Percentiles rank a stretch among this genome's conserved stretches.
phyloP scores from a whole-genome alignment of 306 rosid species.

The Morella rubra region DNA sequence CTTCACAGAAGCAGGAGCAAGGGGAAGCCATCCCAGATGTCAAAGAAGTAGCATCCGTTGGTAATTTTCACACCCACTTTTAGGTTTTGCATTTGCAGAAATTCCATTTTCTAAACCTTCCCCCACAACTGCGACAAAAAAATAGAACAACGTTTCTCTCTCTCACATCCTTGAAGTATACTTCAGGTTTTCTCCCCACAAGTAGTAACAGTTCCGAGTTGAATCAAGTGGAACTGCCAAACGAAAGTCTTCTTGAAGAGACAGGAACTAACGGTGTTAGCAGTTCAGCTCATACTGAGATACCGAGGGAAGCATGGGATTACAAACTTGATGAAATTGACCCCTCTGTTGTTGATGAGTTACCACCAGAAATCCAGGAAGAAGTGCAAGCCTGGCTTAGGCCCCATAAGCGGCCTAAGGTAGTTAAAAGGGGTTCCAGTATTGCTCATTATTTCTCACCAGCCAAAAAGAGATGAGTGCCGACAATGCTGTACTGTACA shows the following conservation, averaged over 20 bases:
- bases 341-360: slow-evolving; percentile 66
- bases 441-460: slow-evolving; percentile 72
- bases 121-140: too few relatives aligned
- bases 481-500: slow-evolving; percentile 1
- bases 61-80: slow-evolving; percentile 32
- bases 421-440: slow-evolving; percentile 56
- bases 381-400: slow-evolving; percentile 64
- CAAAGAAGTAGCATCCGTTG: slow-evolving; percentile 29
- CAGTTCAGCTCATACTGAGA: slow-evolving; percentile 27
- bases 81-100: neutral
- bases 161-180: slow-evolving; percentile 11
- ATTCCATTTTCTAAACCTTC: neutral
- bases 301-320: slow-evolving; percentile 58
- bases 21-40: slow-evolving; percentile 39
- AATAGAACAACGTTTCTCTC: neutral
- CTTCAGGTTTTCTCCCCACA: slow-evolving; percentile 33
- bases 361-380: slow-evolving; percentile 82
- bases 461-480: slow-evolving; percentile 40
- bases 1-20: slow-evolving; percentile 48
- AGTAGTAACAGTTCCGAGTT: slow-evolving; percentile 21
- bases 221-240: slow-evolving; percentile 29
- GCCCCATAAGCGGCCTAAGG: slow-evolving; percentile 69
- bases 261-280: slow-evolving; percentile 18
- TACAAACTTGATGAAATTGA: slow-evolving; percentile 78
- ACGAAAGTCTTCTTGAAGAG: slow-evolving; percentile 34